Evolutionary conservation across 805 yeast genomes (phyloP), one percentile per base, ranked within the genome.

Genomic region (Kodamaea jinghongensis): DNA sequence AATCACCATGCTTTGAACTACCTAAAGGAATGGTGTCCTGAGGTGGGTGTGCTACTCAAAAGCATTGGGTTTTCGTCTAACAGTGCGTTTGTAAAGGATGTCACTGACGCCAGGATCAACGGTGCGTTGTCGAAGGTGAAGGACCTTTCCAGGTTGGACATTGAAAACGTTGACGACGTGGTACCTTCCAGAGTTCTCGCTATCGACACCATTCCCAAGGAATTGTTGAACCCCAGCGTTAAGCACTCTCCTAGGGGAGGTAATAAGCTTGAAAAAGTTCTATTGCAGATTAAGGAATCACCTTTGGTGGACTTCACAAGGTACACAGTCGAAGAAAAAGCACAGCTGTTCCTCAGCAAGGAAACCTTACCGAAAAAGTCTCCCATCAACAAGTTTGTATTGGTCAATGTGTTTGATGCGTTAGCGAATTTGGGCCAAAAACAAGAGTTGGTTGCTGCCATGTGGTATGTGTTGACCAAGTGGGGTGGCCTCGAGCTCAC

Each of bases 11-110:
- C 62, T 1, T 50, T 69, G 33, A 37, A 48, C 17, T 63, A 61
- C 32, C 48, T 67, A 32, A 48, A 46, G 16, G 47, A 51, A 6
- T 65, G 70, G 70, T 51, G 60, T 40, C 65, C 69, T 5, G 70
- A 65, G 36, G 45, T 65, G n/a, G 48, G 47, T 3, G 17, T 36
- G 4, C 31, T 61, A 4, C 16, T 11, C 23, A 20, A 20, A 20
- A 20, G 23, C 8, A 20, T 20, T 6, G 8, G 8, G 23, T 20
- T 20, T 20, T 5, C 5, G 11, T 28, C 38, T 3, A 31, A 25
- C n/a, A 28, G 39, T 29, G 29, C 23, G n/a, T 25, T 25, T 13
- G 13, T 36, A 4, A 36, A 31, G 30, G 39, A 36, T 9, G 15
- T 26, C 11, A 36, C 39, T n/a, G 26, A 41, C 20, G 2, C 22